phyloP scores from a whole-genome alignment of 768 basidiomycete species.

The Coprinellus micaceus region DNA sequence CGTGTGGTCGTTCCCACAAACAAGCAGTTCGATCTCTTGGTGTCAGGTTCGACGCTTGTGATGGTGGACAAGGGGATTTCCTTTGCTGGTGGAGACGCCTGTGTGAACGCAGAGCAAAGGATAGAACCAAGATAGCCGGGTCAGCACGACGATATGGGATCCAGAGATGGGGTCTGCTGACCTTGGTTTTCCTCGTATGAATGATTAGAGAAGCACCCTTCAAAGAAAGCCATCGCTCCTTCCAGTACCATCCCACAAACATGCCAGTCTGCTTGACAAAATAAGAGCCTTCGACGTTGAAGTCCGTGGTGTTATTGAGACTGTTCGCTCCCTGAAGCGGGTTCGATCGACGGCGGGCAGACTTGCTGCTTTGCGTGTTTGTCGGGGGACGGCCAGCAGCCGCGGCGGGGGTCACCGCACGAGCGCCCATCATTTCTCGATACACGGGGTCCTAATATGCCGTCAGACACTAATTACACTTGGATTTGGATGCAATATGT shows the following conservation, averaged over 20 bases:
- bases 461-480: background rate
- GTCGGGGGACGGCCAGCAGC: slow-evolving; percentile 13
- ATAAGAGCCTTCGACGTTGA: slow-evolving; percentile 56
- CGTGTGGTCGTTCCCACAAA: slow-evolving; percentile 17
- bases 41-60: slow-evolving; percentile 23
- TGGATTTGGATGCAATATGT: slow-evolving; percentile 5
- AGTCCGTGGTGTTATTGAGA: slow-evolving; percentile 19
- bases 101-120: background rate
- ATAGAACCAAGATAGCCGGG: background rate
- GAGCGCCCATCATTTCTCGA: slow-evolving; percentile 9
- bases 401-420: background rate
- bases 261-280: slow-evolving; percentile 71
- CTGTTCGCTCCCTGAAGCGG: slow-evolving; percentile 7
- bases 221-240: slow-evolving; percentile 72
- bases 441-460: slow-evolving; percentile 6
- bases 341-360: slow-evolving; percentile 15
- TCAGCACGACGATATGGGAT: too few relatives aligned
- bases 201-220: slow-evolving; percentile 62
- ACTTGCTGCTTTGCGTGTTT: slow-evolving; percentile 9
- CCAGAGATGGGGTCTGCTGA: slow-evolving; percentile 32
- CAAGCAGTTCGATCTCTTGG: slow-evolving; percentile 22
- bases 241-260: slow-evolving; percentile 73
- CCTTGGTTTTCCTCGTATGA: slow-evolving; percentile 65
- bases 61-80: slow-evolving; percentile 21
- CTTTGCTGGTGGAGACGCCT: slow-evolving; percentile 22